Evolutionary conservation across 164 flowering plant species (phyloP).

Genomic region (Sextonia rubra): DNA sequence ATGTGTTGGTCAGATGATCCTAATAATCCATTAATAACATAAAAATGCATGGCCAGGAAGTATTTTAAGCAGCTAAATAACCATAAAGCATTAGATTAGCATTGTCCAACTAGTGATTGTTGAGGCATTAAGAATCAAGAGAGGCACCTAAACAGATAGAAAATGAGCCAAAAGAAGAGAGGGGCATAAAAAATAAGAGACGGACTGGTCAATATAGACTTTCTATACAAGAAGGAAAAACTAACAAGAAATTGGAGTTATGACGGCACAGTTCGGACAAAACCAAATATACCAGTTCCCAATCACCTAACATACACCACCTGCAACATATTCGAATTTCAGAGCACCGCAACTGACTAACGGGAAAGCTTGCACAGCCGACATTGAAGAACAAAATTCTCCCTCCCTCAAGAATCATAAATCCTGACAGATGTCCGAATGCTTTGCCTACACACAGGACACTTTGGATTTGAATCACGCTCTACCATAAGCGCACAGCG

Average conservation of each 20-base stretch:
- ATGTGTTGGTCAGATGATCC: too few species aligned
- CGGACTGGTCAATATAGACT: neutral
- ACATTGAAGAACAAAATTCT: neutral
- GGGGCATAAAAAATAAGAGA: neutral
- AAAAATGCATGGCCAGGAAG: too few species aligned
- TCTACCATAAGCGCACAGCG: constrained; percentile 63
- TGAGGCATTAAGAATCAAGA: too few species aligned
- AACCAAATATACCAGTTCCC: neutral
- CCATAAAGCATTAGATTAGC: too few species aligned
- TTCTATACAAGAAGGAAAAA: neutral
- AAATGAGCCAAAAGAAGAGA: neutral
- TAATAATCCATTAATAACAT: too few species aligned
- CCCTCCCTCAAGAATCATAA: constrained; percentile 39
- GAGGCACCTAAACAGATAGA: neutral
- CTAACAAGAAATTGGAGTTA: neutral
- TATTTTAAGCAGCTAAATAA: too few species aligned
- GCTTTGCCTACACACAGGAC: constrained; percentile 79
- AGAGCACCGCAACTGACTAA: neutral
- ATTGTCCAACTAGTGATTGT: too few species aligned
- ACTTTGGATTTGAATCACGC: constrained; percentile 58
- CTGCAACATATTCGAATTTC: neutral
- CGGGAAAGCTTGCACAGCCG: neutral
- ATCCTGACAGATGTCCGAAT: constrained; percentile 60
- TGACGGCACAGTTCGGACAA: neutral
- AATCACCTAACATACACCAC: neutral